Conservation (phyloP, 1,284 basidiomycete genomes). For the Phenoliferia sp. region DNA sequence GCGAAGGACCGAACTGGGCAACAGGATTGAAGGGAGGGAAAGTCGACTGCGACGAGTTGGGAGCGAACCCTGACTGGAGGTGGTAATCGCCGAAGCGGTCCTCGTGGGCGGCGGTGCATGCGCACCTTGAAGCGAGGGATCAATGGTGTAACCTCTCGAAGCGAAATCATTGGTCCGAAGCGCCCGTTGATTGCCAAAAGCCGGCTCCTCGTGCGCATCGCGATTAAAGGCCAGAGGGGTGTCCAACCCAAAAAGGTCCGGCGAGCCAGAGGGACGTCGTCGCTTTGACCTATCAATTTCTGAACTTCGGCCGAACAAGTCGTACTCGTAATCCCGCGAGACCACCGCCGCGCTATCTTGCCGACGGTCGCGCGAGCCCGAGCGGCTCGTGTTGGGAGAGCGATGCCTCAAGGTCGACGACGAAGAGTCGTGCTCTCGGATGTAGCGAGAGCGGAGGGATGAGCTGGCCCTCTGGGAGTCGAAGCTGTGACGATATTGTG, state of each 20-base stretch:
- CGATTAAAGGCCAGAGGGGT: no score
- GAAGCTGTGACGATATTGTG: slow-evolving; percentile 7
- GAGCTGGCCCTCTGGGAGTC: slow-evolving; percentile 13
- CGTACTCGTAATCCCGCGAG: neutral
- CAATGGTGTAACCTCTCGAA: neutral
- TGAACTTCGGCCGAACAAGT: neutral
- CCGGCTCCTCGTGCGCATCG: neutral
- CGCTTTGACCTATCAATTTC: neutral
- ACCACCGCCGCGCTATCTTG: neutral
- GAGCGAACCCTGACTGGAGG: neutral
- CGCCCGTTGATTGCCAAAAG: neutral
- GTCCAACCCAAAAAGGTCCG: no score
- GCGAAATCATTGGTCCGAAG: neutral
- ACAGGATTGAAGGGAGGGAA: slow-evolving; percentile 5
- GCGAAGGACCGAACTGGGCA: neutral
- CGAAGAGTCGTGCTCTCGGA: neutral
- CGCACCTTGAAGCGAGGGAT: neutral
- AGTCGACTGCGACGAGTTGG: neutral
- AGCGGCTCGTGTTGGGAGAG: slow-evolving; percentile 4
- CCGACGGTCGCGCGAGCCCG: neutral
- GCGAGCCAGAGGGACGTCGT: neutral
- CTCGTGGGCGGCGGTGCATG: neutral
- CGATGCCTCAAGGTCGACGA: neutral
- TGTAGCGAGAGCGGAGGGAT: neutral
- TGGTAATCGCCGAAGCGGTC: neutral